Evolutionary conservation across 2,329 filamentous ascomycete genomes (phyloP).

Genomic region (Stylonectria norvegica): DNA sequence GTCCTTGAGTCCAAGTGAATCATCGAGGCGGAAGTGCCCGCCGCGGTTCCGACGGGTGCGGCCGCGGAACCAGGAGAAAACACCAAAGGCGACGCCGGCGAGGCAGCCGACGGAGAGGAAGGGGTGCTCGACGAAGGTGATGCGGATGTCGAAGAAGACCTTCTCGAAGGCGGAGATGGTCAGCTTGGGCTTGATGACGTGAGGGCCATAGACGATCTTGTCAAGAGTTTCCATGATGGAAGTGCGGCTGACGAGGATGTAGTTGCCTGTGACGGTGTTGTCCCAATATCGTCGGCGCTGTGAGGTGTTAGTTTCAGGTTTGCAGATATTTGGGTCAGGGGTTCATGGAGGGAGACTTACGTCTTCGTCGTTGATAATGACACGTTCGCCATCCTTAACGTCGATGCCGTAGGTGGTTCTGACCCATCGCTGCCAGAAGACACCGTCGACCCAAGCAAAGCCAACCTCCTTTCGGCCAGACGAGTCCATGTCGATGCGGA

Average conservation of each 20-base stretch:
- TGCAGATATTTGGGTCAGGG: background rate
- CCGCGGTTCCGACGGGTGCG: slow-evolving; percentile 52
- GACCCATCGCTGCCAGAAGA: slow-evolving; percentile 98
- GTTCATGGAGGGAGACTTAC: slow-evolving; percentile 55
- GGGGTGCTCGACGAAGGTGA: slow-evolving; percentile 57
- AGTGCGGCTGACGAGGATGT: slow-evolving; percentile 83
- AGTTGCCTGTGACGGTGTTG: slow-evolving; percentile 79
- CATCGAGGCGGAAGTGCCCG: slow-evolving; percentile 61
- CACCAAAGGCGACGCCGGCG: slow-evolving; percentile 52
- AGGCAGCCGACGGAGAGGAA: slow-evolving; percentile 56
- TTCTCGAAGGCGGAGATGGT: slow-evolving; percentile 71
- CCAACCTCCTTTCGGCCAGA: slow-evolving; percentile 82
- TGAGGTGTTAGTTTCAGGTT: background rate
- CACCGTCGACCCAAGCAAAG: slow-evolving; percentile 96
- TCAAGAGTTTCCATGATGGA: slow-evolving; percentile 84
- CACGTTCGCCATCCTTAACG: slow-evolving; percentile 79
- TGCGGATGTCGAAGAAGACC: slow-evolving; percentile 64
- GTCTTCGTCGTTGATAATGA: slow-evolving; percentile 96
- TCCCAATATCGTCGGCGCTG: slow-evolving; percentile 96
- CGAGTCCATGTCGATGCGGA: slow-evolving; percentile 86
- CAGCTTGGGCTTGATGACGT: slow-evolving; percentile 71
- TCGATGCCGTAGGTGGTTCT: slow-evolving; percentile 92
- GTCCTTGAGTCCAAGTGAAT: slow-evolving; percentile 59
- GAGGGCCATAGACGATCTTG: slow-evolving; percentile 65
- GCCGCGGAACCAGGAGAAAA: slow-evolving; percentile 52